Percentiles rank a stretch among this genome's conserved stretches.
Conservation (phyloP, 225 moss, liverwort and hornwort species). For the Thuidium tamariscinum region DNA sequence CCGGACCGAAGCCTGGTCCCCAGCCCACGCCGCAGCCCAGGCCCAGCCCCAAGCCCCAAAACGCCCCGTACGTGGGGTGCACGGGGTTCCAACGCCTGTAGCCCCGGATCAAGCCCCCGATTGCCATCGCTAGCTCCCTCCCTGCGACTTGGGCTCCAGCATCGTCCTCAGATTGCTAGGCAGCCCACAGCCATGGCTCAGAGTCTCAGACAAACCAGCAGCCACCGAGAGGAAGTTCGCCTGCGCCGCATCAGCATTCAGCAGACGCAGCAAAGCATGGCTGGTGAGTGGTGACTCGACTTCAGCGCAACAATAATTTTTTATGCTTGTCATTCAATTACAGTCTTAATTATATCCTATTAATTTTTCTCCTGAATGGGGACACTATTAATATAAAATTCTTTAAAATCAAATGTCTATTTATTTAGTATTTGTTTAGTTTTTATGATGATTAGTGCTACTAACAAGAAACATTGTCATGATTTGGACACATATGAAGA, state of each 20-base stretch:
- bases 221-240: no score
- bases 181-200: neutral
- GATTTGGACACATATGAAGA: neutral
- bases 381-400: no score
- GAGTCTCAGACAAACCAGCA: neutral
- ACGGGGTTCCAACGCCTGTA: slow-evolving; percentile 93
- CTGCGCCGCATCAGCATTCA: neutral
- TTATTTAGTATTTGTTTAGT: no score
- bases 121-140: slow-evolving; percentile 25
- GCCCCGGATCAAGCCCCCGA: slow-evolving; percentile 50
- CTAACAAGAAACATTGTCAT: no score
- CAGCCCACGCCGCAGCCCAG: slow-evolving; percentile 85
- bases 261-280: neutral
- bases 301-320: neutral
- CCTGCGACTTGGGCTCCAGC: neutral
- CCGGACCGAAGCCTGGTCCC: slow-evolving; percentile 88
- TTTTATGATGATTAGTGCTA: no score
- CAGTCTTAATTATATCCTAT: no score
- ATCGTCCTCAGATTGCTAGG: neutral
- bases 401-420: no score
- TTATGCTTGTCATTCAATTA: no score
- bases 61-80: slow-evolving; percentile 86
- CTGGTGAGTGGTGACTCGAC: no score
- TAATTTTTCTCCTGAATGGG: no score
- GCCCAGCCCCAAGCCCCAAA: slow-evolving; percentile 79